These are phyloP conservation scores for Aspergillus asperescens DNA, from an alignment of 495 filamentous ascomycete genomes.

Conservation along the genomic window DNA sequence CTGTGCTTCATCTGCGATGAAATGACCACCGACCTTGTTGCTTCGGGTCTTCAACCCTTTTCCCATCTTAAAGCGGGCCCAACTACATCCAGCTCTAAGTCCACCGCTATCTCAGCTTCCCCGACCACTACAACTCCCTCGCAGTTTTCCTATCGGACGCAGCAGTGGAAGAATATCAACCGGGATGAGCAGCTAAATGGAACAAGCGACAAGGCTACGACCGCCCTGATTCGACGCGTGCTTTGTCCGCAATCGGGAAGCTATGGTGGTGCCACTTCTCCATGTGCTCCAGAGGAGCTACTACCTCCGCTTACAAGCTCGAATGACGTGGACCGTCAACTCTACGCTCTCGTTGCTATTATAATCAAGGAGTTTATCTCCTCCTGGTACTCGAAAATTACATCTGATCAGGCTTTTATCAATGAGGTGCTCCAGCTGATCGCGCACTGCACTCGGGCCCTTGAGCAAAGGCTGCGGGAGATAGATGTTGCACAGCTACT, in stretches of 20 bases:
- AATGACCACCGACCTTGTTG: constrained; percentile 38
- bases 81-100: constrained; percentile 44
- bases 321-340: constrained; percentile 84
- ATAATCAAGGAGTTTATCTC: constrained; percentile 84
- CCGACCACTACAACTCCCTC: constrained; percentile 25
- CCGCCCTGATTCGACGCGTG: constrained; percentile 57
- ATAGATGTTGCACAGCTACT: constrained; percentile 77
- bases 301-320: constrained; percentile 88
- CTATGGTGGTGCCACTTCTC: constrained; percentile 35
- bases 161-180: constrained; percentile 20
- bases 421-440: constrained; percentile 83
- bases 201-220: constrained; percentile 52
- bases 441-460: constrained; percentile 77
- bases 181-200: constrained; percentile 34
- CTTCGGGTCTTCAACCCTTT: constrained; percentile 40
- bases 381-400: constrained; percentile 90
- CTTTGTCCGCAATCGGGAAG: constrained; percentile 53
- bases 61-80: constrained; percentile 48
- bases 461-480: constrained; percentile 78
- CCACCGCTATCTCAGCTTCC: constrained; percentile 28
- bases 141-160: constrained; percentile 33
- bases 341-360: constrained; percentile 87
- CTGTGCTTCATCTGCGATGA: constrained; percentile 26
- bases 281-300: constrained; percentile 65
- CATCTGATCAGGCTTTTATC: constrained; percentile 78